These are phyloP conservation scores for Pleurotus cornucopiae DNA, from an alignment of 768 basidiomycete genomes.

Conservation along the genomic window DNA sequence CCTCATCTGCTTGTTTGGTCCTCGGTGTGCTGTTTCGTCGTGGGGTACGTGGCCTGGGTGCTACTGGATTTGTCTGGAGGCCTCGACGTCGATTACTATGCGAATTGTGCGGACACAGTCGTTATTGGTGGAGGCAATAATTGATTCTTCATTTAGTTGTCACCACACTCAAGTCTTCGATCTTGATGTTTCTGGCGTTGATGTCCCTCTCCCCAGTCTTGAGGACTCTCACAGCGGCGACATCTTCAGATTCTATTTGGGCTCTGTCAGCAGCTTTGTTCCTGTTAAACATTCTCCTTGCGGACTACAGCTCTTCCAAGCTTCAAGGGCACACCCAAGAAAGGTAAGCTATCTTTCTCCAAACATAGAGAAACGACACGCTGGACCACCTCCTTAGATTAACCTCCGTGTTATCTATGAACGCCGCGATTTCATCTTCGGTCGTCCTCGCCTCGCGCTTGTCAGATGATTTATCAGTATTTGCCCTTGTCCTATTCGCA, in stretches of 20 bases:
- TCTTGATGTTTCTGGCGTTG: constrained; percentile 84
- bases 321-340: constrained; percentile 45
- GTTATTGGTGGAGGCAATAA: constrained; percentile 14
- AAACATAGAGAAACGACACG: constrained; percentile 14
- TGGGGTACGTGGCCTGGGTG: constrained; percentile 64
- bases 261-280: constrained; percentile 86
- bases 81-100: constrained; percentile 19
- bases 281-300: constrained; percentile 73
- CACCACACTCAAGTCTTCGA: constrained; percentile 53
- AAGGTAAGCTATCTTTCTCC: constrained; percentile 39
- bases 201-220: constrained; percentile 90
- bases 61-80: constrained; percentile 33
- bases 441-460: constrained; percentile 92
- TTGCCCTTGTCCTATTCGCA: constrained; percentile 82
- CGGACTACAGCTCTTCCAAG: constrained; percentile 67
- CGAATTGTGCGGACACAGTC: constrained; percentile 19
- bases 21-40: constrained; percentile 54
- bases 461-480: constrained; percentile 78
- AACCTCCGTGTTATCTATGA: constrained; percentile 82
- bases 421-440: constrained; percentile 88
- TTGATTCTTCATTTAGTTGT: background rate
- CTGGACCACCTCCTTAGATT: constrained; percentile 43
- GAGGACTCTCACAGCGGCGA: constrained; percentile 88
- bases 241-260: constrained; percentile 97
- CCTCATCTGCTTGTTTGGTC: constrained; percentile 66